Percentiles rank a stretch among this genome's conserved stretches.
phyloP scores from a whole-genome alignment of 1,284 basidiomycete species.

The Stygiomarasmius scandens region DNA sequence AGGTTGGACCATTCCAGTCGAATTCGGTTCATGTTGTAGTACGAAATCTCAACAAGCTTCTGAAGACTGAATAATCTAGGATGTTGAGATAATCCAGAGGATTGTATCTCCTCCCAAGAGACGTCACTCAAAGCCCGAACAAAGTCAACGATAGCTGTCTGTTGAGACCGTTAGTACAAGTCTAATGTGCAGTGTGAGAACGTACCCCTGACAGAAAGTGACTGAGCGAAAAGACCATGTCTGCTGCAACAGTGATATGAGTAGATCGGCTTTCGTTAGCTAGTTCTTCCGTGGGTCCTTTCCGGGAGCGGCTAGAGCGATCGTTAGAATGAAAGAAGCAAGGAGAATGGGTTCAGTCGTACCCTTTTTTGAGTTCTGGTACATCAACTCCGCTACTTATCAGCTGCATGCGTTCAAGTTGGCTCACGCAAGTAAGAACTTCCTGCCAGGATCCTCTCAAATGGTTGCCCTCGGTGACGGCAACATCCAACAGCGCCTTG shows the following conservation, averaged over 20 bases:
- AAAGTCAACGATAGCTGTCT: slow-evolving; percentile 98
- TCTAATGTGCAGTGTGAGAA: slow-evolving; percentile 16
- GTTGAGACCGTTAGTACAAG: slow-evolving; percentile 4
- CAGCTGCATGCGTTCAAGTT: slow-evolving; percentile 96
- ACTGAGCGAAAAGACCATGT: slow-evolving; percentile 98
- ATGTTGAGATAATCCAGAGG: slow-evolving; percentile 90
- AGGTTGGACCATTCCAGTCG: slow-evolving; percentile 98
- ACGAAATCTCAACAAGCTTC: slow-evolving; percentile 98
- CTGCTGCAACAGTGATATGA: slow-evolving; percentile 97
- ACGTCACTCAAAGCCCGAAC: slow-evolving; percentile 96
- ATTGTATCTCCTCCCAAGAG: slow-evolving; percentile 99
- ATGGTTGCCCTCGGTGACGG: slow-evolving; percentile 92
- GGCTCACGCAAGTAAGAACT: slow-evolving; percentile 93
- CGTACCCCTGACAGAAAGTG: slow-evolving; percentile 92
- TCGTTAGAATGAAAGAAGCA: slow-evolving; percentile 2
- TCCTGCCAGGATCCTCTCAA: slow-evolving; percentile 96
- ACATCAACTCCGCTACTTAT: slow-evolving; percentile 88
- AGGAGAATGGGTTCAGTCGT: neutral
- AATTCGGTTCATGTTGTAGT: slow-evolving; percentile 99
- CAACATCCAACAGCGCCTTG: slow-evolving; percentile 90
- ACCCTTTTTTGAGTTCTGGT: slow-evolving; percentile 67
- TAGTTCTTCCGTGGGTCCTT: slow-evolving; percentile 87
- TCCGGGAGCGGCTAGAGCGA: slow-evolving; percentile 56
- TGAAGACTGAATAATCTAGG: slow-evolving; percentile 97
- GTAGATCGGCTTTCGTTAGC: slow-evolving; percentile 97